These are phyloP conservation scores for Sedum album DNA, from an alignment of 164 flowering plant genomes.

Conservation along the genomic window DNA sequence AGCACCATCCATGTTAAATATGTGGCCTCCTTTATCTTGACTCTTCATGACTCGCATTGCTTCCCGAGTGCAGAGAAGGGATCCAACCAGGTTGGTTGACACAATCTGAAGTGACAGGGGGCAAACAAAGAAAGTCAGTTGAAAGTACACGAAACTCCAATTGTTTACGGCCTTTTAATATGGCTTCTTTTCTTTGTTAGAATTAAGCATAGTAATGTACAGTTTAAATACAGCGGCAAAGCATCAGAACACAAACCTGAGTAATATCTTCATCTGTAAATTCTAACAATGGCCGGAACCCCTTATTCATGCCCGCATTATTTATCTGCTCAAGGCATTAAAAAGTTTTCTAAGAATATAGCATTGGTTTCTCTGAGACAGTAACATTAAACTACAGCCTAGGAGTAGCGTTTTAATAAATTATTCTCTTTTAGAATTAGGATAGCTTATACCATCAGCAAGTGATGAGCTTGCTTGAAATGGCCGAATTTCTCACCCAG, in stretches of 20 bases:
- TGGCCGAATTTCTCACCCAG: slow-evolving; percentile 51
- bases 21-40: slow-evolving; percentile 72
- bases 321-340: slow-evolving; percentile 53
- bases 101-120: slow-evolving; percentile 50
- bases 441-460: background rate
- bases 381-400: background rate
- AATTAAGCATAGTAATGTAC: background rate
- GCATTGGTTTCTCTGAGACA: too few species aligned
- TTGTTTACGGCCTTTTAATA: background rate
- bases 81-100: slow-evolving; percentile 89
- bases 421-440: background rate
- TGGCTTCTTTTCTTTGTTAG: too few species aligned
- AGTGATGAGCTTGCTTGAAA: background rate
- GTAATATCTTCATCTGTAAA: slow-evolving; percentile 79
- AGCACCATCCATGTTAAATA: slow-evolving; percentile 99
- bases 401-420: background rate
- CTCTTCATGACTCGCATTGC: slow-evolving; percentile 65
- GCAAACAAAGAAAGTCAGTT: background rate
- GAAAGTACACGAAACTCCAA: background rate
- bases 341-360: slow-evolving; percentile 1
- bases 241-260: slow-evolving; percentile 41
- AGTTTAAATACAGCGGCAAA: background rate
- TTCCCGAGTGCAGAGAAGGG: slow-evolving; percentile 85
- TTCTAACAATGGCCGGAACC: slow-evolving; percentile 81
- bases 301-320: slow-evolving; percentile 94